Base-by-base conservation (phyloP, 1,139 yeast species). In the Meyerozyma carpophila region DNA sequence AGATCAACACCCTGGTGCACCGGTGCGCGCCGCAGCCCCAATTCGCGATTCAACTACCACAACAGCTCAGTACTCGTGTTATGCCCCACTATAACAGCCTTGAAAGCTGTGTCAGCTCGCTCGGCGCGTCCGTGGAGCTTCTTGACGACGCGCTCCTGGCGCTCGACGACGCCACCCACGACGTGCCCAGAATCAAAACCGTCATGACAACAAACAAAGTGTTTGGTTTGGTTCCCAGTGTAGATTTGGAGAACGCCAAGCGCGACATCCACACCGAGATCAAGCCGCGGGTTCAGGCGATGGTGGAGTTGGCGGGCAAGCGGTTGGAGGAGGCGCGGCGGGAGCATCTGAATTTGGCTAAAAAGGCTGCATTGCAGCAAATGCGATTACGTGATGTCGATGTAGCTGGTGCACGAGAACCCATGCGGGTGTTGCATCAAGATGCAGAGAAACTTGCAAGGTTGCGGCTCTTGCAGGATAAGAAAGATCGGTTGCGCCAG, bases 151-250 rank as follows among this genome's bases (percentile, higher is more conserved):
- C 75, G 2, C 54, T 65, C 43, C 50, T 52, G 20, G 44, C 57
- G 8, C 51, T 73, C 8, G 64, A 62, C n/a, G 58, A 57, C 1
- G 57, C 71, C 5, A 68, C 73, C 8, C 50, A 52, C 39, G 73
- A 69, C 44, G 63, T 66, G 8, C 60, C 66, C 8, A 49, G 75
- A 21, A 54, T 71, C 41, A 59, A 58, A 41, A 60, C 58, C 34
- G 68, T 70, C 20, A 53, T 72, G 21, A 49, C 54, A 28, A 67
- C 75, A 9, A 58, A 63, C 21, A 63, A 65, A 43, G 72, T 70
- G 29, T 73, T 67, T 56, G 76, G 73, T 7, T 51, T 73, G 31
- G 68, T 70, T 1, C 74, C 78, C 1, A 72, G 68, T 45, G 55
- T 57, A 47, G 78, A 73, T 49, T 48, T 71, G 32, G 60, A 59